Evolutionary conservation across 225 moss, liverwort and hornwort species (phyloP), one percentile per base, ranked within the genome.

Genomic region (Polytrichum formosum): DNA sequence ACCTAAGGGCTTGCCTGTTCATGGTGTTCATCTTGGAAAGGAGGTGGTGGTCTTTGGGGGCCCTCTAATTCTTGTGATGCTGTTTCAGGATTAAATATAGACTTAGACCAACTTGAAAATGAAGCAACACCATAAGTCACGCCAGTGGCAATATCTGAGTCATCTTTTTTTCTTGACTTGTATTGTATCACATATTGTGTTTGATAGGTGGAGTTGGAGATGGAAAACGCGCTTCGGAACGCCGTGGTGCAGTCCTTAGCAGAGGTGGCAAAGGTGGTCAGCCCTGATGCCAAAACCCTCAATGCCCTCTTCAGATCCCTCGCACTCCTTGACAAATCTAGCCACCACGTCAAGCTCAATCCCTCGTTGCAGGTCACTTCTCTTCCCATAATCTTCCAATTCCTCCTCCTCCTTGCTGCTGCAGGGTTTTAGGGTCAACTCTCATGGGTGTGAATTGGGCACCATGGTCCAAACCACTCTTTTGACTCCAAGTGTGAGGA

Each of bases 241-340:
- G 73, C 88, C 0, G 84, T 90, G 16, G 79, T 77, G 63, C 86
- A 76, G 63, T 93, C 92, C 5, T 59, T 93, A 7, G 74, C 78
- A 72, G 81, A 90, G 19, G 78, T 93, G 33, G 82, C 81, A 2
- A 82, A 67, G 62, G 81, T 84, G 8, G 72, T 93, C 25, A 93
- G 73, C 74, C 73, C 83, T 8, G 88, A 93, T 26, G 83, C 87
- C 28, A 93, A 93, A 73, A 82, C 76, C 58, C 67, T 93, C 0
- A 86, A 86, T 67, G 88, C 92, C 16, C 55, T 88, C 17, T 87
- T 93, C 23, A 85, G 85, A 60, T 88, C 92, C 4, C 65, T 87
- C n/a, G 77, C 92, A 13, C 69, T 90, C 18, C 76, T 93, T 29
- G 86, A 93, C 9, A 93, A 87, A 77, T 76, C 86, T 26, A 90